These are phyloP conservation scores for Letharia columbiana DNA, from an alignment of 495 filamentous ascomycete genomes.

Conservation along the genomic window DNA sequence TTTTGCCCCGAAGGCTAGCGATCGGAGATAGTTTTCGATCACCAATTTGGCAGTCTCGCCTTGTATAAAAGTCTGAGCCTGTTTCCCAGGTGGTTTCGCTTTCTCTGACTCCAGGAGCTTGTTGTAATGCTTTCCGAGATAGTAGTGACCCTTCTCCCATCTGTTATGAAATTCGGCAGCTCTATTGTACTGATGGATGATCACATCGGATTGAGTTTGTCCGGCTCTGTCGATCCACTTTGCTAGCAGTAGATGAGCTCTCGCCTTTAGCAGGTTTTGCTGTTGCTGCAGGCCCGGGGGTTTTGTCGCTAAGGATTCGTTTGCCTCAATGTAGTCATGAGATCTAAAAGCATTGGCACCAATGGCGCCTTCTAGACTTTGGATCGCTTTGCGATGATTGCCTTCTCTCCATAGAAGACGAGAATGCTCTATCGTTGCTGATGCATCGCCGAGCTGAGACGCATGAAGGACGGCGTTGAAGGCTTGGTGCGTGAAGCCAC, in stretches of 20 bases:
- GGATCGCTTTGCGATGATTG: slow-evolving; percentile 90
- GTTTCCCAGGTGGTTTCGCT: slow-evolving; percentile 57
- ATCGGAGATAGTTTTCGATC: slow-evolving; percentile 85
- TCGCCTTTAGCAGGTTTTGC: slow-evolving; percentile 42
- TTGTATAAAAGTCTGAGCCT: slow-evolving; percentile 47
- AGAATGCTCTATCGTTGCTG: slow-evolving; percentile 87
- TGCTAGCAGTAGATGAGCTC: slow-evolving; percentile 76
- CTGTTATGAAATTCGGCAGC: slow-evolving; percentile 51
- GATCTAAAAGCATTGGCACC: slow-evolving; percentile 57
- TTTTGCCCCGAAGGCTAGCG: slow-evolving; percentile 79
- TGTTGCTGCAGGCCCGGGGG: slow-evolving; percentile 31
- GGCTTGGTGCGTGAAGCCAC: slow-evolving; percentile 69
- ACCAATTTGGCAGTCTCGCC: slow-evolving; percentile 84
- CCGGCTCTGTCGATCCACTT: slow-evolving; percentile 94
- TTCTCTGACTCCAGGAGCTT: slow-evolving; percentile 89
- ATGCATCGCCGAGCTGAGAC: slow-evolving; percentile 68
- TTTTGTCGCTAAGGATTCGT: slow-evolving; percentile 31
- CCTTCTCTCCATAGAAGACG: slow-evolving; percentile 90
- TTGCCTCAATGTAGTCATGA: slow-evolving; percentile 38
- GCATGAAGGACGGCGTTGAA: slow-evolving; percentile 92
- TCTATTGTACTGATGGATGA: slow-evolving; percentile 69
- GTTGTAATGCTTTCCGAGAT: slow-evolving; percentile 94
- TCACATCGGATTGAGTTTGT: slow-evolving; percentile 70
- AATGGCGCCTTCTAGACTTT: slow-evolving; percentile 77
- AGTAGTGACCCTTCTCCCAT: slow-evolving; percentile 97